A percentile compares a stretch with the other conserved stretches of the same genome.
phyloP scores from a whole-genome alignment of 331 rosid species.

The Quercus lobata region DNA sequence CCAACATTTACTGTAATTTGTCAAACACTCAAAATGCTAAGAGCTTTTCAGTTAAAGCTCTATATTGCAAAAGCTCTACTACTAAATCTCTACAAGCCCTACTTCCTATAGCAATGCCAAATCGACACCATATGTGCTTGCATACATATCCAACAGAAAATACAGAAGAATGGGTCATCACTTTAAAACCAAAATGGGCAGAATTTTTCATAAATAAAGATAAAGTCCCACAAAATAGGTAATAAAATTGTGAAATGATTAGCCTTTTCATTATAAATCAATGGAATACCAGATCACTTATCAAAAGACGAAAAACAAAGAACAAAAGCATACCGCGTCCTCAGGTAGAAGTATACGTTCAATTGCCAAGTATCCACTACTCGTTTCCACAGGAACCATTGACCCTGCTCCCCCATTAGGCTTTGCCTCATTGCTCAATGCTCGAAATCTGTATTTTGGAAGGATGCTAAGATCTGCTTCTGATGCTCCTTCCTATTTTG shows the following conservation, averaged over 20 bases:
- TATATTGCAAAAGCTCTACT: no score
- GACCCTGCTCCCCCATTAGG: conserved; percentile 71
- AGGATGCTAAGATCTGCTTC: conserved; percentile 87
- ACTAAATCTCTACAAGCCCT: no score
- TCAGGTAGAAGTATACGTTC: conserved; percentile 70
- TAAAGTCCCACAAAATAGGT: neutral
- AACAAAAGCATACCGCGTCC: conserved; percentile 77
- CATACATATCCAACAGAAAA: neutral
- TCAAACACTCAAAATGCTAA: no score
- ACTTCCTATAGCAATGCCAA: no score
- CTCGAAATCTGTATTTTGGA: conserved; percentile 62
- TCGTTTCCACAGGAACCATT: conserved; percentile 74
- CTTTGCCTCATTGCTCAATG: conserved; percentile 41
- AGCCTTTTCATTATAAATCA: neutral
- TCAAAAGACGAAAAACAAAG: neutral
- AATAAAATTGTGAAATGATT: neutral
- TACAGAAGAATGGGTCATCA: neutral
- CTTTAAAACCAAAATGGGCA: neutral
- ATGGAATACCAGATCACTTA: neutral
- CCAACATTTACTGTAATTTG: no score
- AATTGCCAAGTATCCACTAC: conserved; percentile 57
- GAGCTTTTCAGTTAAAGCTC: no score
- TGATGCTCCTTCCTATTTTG: conserved; percentile 81
- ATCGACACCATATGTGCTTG: neutral
- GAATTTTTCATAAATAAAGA: neutral